Evolutionary conservation across 2,329 filamentous ascomycete genomes (phyloP).

Genomic region (Aspergillus sp.): DNA sequence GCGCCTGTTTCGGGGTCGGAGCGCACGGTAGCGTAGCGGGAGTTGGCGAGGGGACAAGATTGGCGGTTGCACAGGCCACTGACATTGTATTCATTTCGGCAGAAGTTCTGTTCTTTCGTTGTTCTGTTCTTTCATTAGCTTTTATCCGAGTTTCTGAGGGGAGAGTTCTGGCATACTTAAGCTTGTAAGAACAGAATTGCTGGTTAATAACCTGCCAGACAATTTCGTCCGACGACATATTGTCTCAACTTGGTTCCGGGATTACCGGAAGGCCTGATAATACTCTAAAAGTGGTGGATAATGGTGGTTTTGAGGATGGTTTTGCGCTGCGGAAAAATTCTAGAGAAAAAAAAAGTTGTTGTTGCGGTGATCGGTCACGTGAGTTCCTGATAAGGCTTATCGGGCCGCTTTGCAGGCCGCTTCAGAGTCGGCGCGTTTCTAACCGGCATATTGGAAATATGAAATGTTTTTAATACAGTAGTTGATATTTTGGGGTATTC

Average conservation of each 20-base stretch:
- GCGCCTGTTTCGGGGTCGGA: conserved; percentile 71
- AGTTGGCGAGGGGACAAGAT: conserved; percentile 85
- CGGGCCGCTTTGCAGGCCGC: conserved; percentile 9
- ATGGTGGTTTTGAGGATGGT: neutral
- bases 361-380: conserved; percentile 21
- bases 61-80: conserved; percentile 78
- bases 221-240: conserved; percentile 89
- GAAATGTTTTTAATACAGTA: too few species aligned
- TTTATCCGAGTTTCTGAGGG: conserved; percentile 3
- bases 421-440: neutral
- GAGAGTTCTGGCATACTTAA: conserved; percentile 58
- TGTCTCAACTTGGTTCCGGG: conserved; percentile 4
- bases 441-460: too few species aligned
- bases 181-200: conserved; percentile 89
- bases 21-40: conserved; percentile 85
- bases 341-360: conserved; percentile 27
- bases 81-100: conserved; percentile 89
- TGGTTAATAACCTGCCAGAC: conserved; percentile 97
- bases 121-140: conserved; percentile 46
- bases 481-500: too few species aligned
- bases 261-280: conserved; percentile 9
- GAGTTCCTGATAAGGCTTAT: conserved; percentile 16
- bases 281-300: neutral
- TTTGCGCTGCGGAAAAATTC: conserved; percentile 16
- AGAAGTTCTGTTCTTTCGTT: conserved; percentile 85